Evolutionary conservation across 73 alveolate species (phyloP).

Genomic region (Effrenium voratum): DNA sequence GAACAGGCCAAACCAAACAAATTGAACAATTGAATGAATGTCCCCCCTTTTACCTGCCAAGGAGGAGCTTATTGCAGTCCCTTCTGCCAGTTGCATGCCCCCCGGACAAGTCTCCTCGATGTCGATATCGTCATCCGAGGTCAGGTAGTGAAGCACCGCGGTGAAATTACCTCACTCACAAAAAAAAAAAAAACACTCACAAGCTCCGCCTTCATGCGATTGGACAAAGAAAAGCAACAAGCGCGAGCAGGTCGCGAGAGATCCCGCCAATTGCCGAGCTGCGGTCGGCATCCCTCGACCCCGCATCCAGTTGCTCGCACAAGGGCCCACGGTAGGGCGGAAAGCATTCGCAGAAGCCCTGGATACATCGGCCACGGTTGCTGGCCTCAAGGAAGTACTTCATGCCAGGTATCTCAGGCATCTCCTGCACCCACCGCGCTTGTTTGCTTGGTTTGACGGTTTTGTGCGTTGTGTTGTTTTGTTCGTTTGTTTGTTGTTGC

Average conservation of each 20-base stretch:
- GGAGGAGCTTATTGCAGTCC: too few relatives aligned
- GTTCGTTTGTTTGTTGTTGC: too few relatives aligned
- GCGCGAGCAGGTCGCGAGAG: too few relatives aligned
- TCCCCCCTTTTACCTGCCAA: too few relatives aligned
- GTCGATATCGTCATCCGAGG: slow-evolving; percentile 79
- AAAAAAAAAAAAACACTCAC: too few relatives aligned
- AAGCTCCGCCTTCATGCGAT: too few relatives aligned
- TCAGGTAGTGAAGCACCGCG: slow-evolving; percentile 77
- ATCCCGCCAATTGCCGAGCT: too few relatives aligned
- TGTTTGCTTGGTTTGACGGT: background rate
- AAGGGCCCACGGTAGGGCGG: slow-evolving; percentile 90
- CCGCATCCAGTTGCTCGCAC: slow-evolving; percentile 59
- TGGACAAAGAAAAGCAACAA: too few relatives aligned
- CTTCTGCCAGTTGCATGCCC: too few relatives aligned
- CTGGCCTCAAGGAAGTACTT: slow-evolving; percentile 64
- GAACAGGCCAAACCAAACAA: too few relatives aligned
- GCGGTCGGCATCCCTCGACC: slow-evolving; percentile 53
- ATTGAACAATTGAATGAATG: too few relatives aligned
- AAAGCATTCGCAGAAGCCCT: slow-evolving; percentile 79
- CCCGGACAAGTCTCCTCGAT: too few relatives aligned
- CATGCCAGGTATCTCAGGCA: slow-evolving; percentile 56
- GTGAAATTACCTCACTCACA: slow-evolving; percentile 18
- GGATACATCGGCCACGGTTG: slow-evolving; percentile 74
- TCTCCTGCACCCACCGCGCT: slow-evolving; percentile 53
- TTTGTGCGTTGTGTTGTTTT: background rate